These are phyloP conservation scores for Aspergillus pseudoglaucus DNA, from an alignment of 2,329 filamentous ascomycete species.

Conservation along the genomic window DNA sequence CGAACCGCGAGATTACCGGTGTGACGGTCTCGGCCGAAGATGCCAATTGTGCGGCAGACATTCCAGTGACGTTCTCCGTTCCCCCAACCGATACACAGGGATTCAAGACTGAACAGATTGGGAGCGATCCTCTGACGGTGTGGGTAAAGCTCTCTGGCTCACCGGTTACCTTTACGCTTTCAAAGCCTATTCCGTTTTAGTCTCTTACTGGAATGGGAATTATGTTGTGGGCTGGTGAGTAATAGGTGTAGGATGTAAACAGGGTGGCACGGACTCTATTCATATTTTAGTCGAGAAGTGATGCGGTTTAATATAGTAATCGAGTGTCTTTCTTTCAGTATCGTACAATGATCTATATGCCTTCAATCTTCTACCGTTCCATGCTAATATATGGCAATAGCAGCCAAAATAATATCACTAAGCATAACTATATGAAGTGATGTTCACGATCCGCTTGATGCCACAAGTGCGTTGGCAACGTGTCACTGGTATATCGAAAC, in stretches of 20 bases:
- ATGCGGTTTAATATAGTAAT: neutral
- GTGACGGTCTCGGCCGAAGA: slow-evolving; percentile 45
- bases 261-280: no score
- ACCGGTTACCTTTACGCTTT: slow-evolving; percentile 41
- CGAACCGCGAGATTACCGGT: slow-evolving; percentile 42
- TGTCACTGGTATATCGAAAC: neutral
- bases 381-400: neutral
- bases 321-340: neutral
- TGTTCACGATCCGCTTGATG: neutral
- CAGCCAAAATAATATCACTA: neutral
- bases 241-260: no score
- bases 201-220: no score
- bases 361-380: neutral
- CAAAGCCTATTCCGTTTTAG: slow-evolving; percentile 29
- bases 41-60: slow-evolving; percentile 46
- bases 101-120: slow-evolving; percentile 47
- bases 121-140: slow-evolving; percentile 48
- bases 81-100: slow-evolving; percentile 39
- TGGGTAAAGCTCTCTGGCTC: slow-evolving; percentile 44
- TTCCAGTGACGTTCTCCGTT: slow-evolving; percentile 51
- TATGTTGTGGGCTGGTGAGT: no score
- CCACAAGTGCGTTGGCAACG: neutral
- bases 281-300: no score
- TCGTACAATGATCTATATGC: neutral
- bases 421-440: neutral